phyloP scores from a whole-genome alignment of 2,329 filamentous ascomycete species.

The Nemania abortiva region DNA sequence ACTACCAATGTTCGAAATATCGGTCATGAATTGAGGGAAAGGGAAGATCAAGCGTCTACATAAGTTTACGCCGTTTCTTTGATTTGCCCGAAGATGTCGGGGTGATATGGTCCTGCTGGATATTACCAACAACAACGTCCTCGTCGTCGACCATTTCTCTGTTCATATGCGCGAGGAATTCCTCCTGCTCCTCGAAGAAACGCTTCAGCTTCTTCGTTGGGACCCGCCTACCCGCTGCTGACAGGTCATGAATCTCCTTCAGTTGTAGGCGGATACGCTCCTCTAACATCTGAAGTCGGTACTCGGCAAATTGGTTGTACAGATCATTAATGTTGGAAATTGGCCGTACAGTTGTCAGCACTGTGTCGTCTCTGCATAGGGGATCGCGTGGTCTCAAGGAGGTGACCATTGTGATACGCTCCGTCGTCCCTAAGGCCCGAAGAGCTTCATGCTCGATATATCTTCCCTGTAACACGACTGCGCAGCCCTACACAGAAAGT shows the following conservation, averaged over 20 bases:
- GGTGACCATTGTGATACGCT: constrained; percentile 75
- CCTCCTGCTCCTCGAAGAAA: constrained; percentile 52
- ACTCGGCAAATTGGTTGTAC: constrained; percentile 72
- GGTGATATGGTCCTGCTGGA: constrained; percentile 44
- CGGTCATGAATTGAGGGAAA: not conserved
- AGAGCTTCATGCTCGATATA: constrained; percentile 75
- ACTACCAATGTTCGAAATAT: not conserved
- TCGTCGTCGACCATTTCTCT: constrained; percentile 52
- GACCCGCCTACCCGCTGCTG: constrained; percentile 45
- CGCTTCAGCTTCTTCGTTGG: constrained; percentile 49
- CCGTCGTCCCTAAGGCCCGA: constrained; percentile 66
- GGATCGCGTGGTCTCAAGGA: constrained; percentile 71
- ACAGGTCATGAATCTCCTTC: constrained; percentile 56
- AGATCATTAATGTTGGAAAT: constrained; percentile 69
- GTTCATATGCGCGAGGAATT: constrained; percentile 53
- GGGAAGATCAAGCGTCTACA: constrained; percentile 1
- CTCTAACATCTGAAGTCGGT: constrained; percentile 72
- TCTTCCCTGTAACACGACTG: constrained; percentile 74
- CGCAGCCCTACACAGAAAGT: constrained; percentile 62
- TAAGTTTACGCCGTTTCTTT: constrained; percentile 28
- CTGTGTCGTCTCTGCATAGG: constrained; percentile 68
- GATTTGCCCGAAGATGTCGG: constrained; percentile 22
- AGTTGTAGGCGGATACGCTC: constrained; percentile 65
- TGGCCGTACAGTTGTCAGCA: constrained; percentile 69
- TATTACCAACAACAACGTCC: constrained; percentile 42